These are phyloP conservation scores for Cryptosporidium viatorum DNA, from an alignment of 169 alveolate genomes.

Conservation along the genomic window DNA sequence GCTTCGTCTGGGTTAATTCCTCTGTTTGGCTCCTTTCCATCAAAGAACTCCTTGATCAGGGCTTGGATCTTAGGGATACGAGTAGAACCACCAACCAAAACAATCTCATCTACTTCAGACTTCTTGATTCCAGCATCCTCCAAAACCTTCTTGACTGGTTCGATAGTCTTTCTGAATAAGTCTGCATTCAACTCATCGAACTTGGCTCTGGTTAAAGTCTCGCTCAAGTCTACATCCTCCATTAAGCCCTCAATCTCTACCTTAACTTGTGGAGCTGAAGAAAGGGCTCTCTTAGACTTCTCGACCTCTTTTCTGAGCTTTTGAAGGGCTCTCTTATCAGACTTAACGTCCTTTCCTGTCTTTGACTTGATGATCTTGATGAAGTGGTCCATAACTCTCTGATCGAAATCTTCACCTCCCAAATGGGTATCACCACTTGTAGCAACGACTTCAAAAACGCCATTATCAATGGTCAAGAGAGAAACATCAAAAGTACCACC, in stretches of 20 bases:
- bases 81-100: constrained; percentile 95
- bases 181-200: constrained; percentile 92
- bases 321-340: constrained; percentile 95
- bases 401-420: constrained; percentile 99
- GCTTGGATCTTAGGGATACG: constrained; percentile 94
- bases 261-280: constrained; percentile 90
- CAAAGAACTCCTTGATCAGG: constrained; percentile 92
- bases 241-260: constrained; percentile 89
- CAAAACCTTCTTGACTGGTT: constrained; percentile 91
- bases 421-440: constrained; percentile 99
- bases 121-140: constrained; percentile 89
- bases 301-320: constrained; percentile 98
- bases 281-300: constrained; percentile 96
- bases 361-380: constrained; percentile 93
- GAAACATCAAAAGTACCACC: constrained; percentile 99
- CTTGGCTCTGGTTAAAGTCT: constrained; percentile 91
- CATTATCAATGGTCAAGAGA: constrained; percentile 96
- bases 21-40: constrained; percentile 92
- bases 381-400: constrained; percentile 97
- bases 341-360: constrained; percentile 90
- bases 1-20: constrained; percentile 96
- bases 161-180: constrained; percentile 88
- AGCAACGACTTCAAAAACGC: constrained; percentile 98
- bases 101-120: constrained; percentile 95
- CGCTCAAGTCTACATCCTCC: constrained; percentile 90